Evolutionary conservation across 2,329 filamentous ascomycete species (phyloP).

Genomic region (Claviceps sp.): DNA sequence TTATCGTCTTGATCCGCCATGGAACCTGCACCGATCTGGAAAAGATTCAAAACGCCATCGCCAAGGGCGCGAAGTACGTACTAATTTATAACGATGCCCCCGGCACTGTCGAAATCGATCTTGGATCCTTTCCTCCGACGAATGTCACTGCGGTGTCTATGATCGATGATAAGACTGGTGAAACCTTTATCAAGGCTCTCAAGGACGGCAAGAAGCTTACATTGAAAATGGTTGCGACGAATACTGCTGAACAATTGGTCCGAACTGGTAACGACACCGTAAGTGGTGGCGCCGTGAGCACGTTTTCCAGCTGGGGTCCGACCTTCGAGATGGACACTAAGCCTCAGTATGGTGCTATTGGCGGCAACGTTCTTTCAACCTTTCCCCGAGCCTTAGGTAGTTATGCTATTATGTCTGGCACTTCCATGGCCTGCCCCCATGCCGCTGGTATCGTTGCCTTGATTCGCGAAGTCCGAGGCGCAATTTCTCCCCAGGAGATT

Average conservation of each 20-base stretch:
- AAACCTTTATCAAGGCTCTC: conserved; percentile 29
- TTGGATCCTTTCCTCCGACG: conserved; percentile 4
- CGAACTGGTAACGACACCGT: conserved; percentile 15
- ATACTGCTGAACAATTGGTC: conserved; percentile 14
- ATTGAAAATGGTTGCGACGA: conserved; percentile 25
- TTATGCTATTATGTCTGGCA: conserved; percentile 41
- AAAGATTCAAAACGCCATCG: conserved; percentile 39
- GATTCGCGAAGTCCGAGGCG: conserved; percentile 37
- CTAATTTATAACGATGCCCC: conserved; percentile 45
- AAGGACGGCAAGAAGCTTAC: conserved; percentile 28
- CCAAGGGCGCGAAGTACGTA: conserved; percentile 44
- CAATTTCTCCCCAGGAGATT: conserved; percentile 33
- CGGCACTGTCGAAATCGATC: conserved; percentile 20
- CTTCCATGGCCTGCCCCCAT: conserved; percentile 47
- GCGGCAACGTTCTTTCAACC: conserved; percentile 45
- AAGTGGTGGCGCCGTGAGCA: conserved; percentile 38
- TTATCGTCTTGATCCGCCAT: conserved; percentile 46
- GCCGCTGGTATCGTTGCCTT: conserved; percentile 42
- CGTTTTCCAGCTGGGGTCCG: conserved; percentile 46
- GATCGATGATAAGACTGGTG: conserved; percentile 27
- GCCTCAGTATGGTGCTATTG: conserved; percentile 41
- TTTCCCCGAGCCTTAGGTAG: conserved; percentile 31
- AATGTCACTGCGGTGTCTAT: conserved; percentile 25
- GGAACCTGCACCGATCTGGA: conserved; percentile 40
- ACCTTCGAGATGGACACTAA: conserved; percentile 44